A percentile compares a stretch with the other conserved stretches of the same genome.
Evolutionary conservation across 176 grass and related monocot genomes (phyloP).

Genomic region (Carex parvula): DNA sequence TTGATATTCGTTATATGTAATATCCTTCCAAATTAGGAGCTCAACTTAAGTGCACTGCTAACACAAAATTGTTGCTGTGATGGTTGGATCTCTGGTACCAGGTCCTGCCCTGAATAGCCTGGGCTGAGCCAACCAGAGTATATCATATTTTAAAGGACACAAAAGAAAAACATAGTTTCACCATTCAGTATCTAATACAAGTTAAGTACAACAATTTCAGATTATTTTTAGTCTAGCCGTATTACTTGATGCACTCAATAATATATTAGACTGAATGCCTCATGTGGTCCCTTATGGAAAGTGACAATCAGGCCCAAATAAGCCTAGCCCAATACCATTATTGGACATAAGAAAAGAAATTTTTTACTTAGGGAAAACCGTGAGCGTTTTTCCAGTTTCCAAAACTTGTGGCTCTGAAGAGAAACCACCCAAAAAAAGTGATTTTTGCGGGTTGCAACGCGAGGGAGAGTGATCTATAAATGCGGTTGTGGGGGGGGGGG

Average conservation of each 20-base stretch:
- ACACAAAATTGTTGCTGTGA: not conserved
- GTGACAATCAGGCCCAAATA: not conserved
- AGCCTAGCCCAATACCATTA: constrained; percentile 2
- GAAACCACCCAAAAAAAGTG: not conserved
- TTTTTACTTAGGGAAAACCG: not conserved
- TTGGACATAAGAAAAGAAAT: not conserved
- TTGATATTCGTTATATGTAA: not conserved
- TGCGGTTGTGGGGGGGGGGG: too few species aligned
- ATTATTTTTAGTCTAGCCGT: not conserved
- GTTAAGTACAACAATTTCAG: not conserved
- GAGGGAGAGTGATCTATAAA: not conserved
- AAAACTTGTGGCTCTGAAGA: not conserved
- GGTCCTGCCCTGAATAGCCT: not conserved
- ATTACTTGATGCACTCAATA: not conserved
- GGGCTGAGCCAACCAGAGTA: not conserved
- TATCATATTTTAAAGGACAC: not conserved
- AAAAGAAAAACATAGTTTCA: not conserved
- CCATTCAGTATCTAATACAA: not conserved
- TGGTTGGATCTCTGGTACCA: not conserved
- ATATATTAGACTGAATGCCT: not conserved
- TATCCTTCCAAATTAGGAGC: not conserved
- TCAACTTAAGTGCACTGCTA: not conserved
- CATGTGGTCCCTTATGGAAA: not conserved
- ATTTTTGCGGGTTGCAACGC: not conserved
- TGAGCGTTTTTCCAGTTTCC: not conserved